These are phyloP conservation scores for Peronospora destructor DNA, from an alignment of 352 stramenopile species.

Conservation along the genomic window DNA sequence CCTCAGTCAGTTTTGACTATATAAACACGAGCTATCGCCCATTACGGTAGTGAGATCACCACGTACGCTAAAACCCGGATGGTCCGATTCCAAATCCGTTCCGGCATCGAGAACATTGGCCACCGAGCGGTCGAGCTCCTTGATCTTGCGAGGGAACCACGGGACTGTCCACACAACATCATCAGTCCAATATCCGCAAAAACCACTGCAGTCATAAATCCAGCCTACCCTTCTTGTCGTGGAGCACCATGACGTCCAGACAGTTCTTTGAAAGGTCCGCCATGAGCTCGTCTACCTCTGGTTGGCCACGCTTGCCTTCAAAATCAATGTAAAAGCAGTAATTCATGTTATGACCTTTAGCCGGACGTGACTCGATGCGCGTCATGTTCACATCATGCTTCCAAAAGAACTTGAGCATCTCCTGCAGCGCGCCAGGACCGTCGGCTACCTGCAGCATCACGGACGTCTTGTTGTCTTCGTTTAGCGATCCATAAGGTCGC, in stretches of 20 bases:
- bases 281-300: constrained; percentile 80
- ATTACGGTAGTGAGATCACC: not conserved
- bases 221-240: constrained; percentile 87
- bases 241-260: constrained; percentile 87
- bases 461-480: constrained; percentile 65
- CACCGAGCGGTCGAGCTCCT: constrained; percentile 69
- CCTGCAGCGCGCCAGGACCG: constrained; percentile 84
- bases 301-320: constrained; percentile 78
- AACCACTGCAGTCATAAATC: not conserved
- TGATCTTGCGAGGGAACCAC: constrained; percentile 83
- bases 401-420: constrained; percentile 95
- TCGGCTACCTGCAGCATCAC: constrained; percentile 73
- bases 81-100: constrained; percentile 88
- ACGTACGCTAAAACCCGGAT: constrained; percentile 91
- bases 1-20: not conserved
- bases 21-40: not conserved
- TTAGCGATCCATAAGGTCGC: constrained; percentile 15
- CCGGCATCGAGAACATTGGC: constrained; percentile 91
- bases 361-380: constrained; percentile 92
- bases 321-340: constrained; percentile 93
- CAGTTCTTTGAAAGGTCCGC: constrained; percentile 80
- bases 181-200: not conserved
- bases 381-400: constrained; percentile 97
- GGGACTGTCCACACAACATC: constrained; percentile 34
- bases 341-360: constrained; percentile 72